phyloP scores from a whole-genome alignment of 352 stramenopile species.

The Pythium pyrilobum region DNA sequence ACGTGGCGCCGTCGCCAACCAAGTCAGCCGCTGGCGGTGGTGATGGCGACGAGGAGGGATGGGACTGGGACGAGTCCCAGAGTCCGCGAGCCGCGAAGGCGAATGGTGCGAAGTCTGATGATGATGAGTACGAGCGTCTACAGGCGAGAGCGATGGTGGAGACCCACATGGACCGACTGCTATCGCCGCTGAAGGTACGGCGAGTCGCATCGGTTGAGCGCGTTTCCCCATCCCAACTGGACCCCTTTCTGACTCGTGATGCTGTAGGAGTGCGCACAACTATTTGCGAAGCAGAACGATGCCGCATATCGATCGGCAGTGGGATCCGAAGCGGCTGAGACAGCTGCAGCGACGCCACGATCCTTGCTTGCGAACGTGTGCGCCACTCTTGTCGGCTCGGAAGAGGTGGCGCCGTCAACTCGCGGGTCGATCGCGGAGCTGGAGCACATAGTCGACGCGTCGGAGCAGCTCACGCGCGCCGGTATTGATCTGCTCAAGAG shows the following conservation, averaged over 20 bases:
- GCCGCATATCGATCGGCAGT: slow-evolving; percentile 8
- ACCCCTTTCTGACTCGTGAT: neutral
- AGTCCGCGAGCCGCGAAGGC: neutral
- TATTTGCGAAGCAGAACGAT: slow-evolving; percentile 38
- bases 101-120: neutral
- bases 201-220: neutral
- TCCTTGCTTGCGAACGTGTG: slow-evolving; percentile 52
- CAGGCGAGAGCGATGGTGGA: slow-evolving; percentile 37
- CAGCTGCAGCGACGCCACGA: slow-evolving; percentile 8
- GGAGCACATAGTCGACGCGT: slow-evolving; percentile 70
- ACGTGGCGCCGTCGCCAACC: neutral
- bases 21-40: neutral
- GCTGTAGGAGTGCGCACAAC: slow-evolving; percentile 55
- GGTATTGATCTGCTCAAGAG: slow-evolving; percentile 79
- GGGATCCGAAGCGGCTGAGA: neutral
- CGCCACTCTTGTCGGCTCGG: slow-evolving; percentile 29
- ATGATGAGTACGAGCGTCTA: slow-evolving; percentile 23
- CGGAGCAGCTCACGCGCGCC: slow-evolving; percentile 66
- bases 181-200: slow-evolving; percentile 46
- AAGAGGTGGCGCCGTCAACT: slow-evolving; percentile 3
- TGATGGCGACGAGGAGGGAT: slow-evolving; percentile 35
- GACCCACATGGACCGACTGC: slow-evolving; percentile 32
- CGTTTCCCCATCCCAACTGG: no score
- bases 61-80: slow-evolving; percentile 52
- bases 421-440: slow-evolving; percentile 27